phyloP scores from a whole-genome alignment of 257 asterid species.

The Solanum verrucosum region DNA sequence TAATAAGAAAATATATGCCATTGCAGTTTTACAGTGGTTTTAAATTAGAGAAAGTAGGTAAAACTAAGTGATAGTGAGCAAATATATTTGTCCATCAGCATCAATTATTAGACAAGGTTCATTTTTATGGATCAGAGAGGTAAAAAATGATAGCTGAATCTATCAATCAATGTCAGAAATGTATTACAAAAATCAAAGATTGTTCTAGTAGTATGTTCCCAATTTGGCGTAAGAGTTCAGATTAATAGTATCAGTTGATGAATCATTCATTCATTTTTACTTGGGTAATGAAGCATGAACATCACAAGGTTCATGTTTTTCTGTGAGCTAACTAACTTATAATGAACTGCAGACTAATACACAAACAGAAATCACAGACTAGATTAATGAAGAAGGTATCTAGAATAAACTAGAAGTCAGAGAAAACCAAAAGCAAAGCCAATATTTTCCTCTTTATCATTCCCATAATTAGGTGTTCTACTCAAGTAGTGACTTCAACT shows the following conservation, averaged over 20 bases:
- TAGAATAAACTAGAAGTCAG: neutral
- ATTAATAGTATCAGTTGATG: too few species aligned
- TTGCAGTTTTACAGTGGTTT: neutral
- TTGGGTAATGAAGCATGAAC: neutral
- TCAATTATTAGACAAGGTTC: neutral
- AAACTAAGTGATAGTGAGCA: neutral
- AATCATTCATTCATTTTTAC: neutral
- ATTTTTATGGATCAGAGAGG: neutral
- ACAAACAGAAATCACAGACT: neutral
- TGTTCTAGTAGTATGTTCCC: neutral
- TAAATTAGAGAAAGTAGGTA: neutral
- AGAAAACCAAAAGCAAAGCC: neutral
- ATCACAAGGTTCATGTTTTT: neutral
- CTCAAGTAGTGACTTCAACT: neutral
- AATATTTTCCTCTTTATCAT: neutral
- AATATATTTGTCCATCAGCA: neutral
- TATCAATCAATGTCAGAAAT: neutral
- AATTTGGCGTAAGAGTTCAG: neutral
- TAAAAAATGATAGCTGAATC: neutral
- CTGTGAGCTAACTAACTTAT: neutral
- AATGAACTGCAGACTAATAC: neutral
- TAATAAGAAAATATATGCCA: neutral
- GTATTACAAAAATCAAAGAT: neutral
- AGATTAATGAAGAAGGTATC: neutral
- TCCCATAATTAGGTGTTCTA: neutral